These are phyloP conservation scores for Epichloe aotearoae DNA, from an alignment of 2,329 filamentous ascomycete species.

Conservation along the genomic window DNA sequence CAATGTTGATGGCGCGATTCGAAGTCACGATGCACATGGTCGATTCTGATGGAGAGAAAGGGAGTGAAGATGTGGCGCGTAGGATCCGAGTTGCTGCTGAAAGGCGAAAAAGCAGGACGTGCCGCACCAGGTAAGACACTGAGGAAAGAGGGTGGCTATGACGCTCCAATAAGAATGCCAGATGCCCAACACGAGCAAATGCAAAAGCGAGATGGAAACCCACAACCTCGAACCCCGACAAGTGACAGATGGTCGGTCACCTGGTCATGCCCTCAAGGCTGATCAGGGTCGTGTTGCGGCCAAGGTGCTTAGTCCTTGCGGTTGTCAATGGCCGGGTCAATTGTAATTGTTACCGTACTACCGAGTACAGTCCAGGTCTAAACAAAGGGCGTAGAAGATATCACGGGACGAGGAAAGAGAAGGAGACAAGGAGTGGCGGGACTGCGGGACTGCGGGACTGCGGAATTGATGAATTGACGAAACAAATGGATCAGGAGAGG, in stretches of 20 bases:
- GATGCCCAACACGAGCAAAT: background rate
- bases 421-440: no score
- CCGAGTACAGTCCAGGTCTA: no score
- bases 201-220: background rate
- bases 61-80: background rate
- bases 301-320: no score
- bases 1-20: slow-evolving; percentile 13
- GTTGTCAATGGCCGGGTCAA: no score
- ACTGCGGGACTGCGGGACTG: background rate
- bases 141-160: background rate
- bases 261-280: background rate
- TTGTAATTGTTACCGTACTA: no score
- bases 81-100: background rate
- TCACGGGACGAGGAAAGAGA: background rate
- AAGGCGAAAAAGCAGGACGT: background rate
- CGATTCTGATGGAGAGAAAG: background rate
- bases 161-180: background rate
- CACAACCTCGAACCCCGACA: background rate
- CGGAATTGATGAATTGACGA: no score
- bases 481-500: background rate
- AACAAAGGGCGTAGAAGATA: no score
- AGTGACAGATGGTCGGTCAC: background rate
- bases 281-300: background rate
- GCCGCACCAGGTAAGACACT: background rate
- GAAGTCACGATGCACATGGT: slow-evolving; percentile 9